Conservation (phyloP, 139 green algal species). For the Dunaliella sp. region DNA sequence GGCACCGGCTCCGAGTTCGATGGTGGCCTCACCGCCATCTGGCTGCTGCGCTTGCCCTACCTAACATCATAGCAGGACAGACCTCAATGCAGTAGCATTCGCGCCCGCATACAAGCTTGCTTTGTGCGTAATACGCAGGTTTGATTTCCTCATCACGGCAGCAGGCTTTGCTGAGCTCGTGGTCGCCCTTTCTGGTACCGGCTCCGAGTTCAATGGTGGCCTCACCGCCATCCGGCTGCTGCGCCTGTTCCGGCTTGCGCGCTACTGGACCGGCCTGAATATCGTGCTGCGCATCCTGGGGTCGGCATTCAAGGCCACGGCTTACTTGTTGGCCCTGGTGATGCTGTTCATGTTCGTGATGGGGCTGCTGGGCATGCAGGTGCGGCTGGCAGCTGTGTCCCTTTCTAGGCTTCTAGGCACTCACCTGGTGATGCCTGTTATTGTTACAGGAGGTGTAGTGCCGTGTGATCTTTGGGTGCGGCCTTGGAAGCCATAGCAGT, state of each 20-base stretch:
- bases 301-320: not conserved
- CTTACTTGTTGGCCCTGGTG: conserved; percentile 22
- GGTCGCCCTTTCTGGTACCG: not conserved
- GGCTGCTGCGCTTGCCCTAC: conserved; percentile 68
- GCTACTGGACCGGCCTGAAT: conserved; percentile 21
- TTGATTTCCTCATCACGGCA: not conserved
- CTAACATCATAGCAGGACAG: too few relatives aligned
- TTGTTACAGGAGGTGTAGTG: too few relatives aligned
- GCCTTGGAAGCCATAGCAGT: not conserved
- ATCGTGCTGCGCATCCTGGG: conserved; percentile 13
- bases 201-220: conserved; percentile 41
- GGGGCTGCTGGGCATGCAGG: conserved; percentile 30
- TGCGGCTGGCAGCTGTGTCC: too few relatives aligned
- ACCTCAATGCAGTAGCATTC: too few relatives aligned
- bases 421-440: too few relatives aligned
- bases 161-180: conserved; percentile 7
- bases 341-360: conserved; percentile 33
- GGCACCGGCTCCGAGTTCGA: conserved; percentile 20
- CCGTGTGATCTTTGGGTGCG: not conserved
- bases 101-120: too few relatives aligned
- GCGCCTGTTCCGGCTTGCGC: conserved; percentile 64
- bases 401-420: too few relatives aligned
- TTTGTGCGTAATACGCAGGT: too few relatives aligned
- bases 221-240: conserved; percentile 68
- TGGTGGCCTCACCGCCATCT: conserved; percentile 63